Evolutionary conservation across 768 basidiomycete genomes (phyloP), one percentile per base, ranked within the genome.

Genomic region (Chalciporus chontae): DNA sequence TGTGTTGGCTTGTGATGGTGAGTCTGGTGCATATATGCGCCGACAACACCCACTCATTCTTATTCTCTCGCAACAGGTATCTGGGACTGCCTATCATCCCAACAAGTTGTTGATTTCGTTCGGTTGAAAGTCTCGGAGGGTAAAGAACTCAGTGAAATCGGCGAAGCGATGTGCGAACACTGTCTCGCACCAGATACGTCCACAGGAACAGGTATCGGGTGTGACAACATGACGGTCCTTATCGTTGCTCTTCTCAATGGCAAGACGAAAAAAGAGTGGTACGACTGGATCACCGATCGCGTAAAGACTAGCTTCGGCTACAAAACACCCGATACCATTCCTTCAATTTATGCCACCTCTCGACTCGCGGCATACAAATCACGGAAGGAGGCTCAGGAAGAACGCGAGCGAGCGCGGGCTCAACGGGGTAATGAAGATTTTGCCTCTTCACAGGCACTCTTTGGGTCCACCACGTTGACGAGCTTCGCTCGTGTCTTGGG

Each of bases 191-290:
- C 94, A 1, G 93, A 96, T 65, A 90, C 90, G 2, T 85, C 87
- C 19, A 88, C 88, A 31, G 90, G 90, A 42, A 83, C 83, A 39
- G 96, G 96, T 11, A 90, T 97, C 55, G 96, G 96, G 17, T 97
- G 95, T 67, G 96, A 99, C 73, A 98, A 99, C 73, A 99, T 99
- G 96, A 99, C 96, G 0, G 74, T 96, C 43, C 78, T 97, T 58
- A 81, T 99, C 45, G 79, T 98, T 50, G 96, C 91, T 7, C 69
- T 99, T 40, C 78, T 94, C 27, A 79, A 88, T 54, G 94, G 90
- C 36, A 83, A 84, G 52, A 89, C 91, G n/a, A 81, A 85, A 66
- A 87, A 90, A 56, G 84, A 94, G 63, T 98, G 96, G 96, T 89
- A 90, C 61, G 66, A 77, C 32, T 97, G 95, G 95, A 69, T 99